Evolutionary conservation across 2,329 filamentous ascomycete genomes (phyloP), one percentile per base, ranked within the genome.

Genomic region (Sarocladiaceae sp.): DNA sequence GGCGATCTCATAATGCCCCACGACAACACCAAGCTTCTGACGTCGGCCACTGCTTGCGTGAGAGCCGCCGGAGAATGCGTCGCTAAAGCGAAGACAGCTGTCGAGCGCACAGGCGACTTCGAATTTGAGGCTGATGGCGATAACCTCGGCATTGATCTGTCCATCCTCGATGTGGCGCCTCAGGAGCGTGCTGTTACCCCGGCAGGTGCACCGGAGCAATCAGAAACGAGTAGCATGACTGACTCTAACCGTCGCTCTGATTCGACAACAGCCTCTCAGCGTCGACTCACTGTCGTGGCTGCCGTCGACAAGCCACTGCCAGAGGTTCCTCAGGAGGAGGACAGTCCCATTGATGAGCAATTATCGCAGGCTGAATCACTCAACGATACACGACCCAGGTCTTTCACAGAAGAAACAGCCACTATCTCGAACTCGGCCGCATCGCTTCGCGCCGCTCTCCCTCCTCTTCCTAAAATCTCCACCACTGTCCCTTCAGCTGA

Each of bases 1-100:
- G 88, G 91, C 55, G 84, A 93, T 54, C 76, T 95, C 29, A 87
- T 96, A 59, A 82, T 91, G 69, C 88, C 88, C 1, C 84, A 90
- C 55, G 86, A 93, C 62, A 90, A 90, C 58, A 84, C 82, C 57
- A 79, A 84, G 25, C 77, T 96, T 36, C 80, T 94, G 28, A 77
- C 80, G 55, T 89, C 90, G 18, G 91, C 91, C 8, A 96, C 91
- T 6, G 84, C 83, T 54, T 97, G 92, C 64, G 92, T 99, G 23
- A 86, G 90, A 59, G 88, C 90, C 20, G 91, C 92, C 40, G 93
- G 93, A 36, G 91, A 96, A 60, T 97, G 93, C 67, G 88, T 96
- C 18, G 86, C 88, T 6, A 93, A 92, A 70, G 87, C 92, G 11
- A 90, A 90, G 61, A 79, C 83, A 64, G 84, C 95, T 40, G 87